Conservation (phyloP, 225 moss, liverwort and hornwort genomes). For the Physcomitrium patens region DNA sequence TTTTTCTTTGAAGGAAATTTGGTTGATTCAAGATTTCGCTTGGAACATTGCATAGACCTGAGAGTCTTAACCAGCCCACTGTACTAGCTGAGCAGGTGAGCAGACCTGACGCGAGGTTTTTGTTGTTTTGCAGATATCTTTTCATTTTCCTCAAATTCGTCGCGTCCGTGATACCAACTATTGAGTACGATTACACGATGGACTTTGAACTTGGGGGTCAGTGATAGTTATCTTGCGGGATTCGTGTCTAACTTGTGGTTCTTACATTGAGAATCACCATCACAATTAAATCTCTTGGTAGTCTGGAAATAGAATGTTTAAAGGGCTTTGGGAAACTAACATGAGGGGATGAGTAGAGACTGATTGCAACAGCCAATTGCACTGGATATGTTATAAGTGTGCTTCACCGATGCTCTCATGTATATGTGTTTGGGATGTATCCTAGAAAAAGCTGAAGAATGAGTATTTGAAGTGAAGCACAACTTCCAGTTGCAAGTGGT, state of each 20-base stretch:
- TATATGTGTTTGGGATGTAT: constrained; percentile 51
- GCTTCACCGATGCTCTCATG: constrained; percentile 50
- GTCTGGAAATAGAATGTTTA: constrained; percentile 43
- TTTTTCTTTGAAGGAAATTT: background rate
- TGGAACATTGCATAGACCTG: background rate
- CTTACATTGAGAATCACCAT: constrained; percentile 71
- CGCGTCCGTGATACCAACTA: constrained; percentile 98
- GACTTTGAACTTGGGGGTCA: constrained; percentile 93
- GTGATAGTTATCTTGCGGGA: constrained; percentile 47
- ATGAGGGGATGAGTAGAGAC: constrained; percentile 34
- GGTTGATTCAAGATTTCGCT: constrained; percentile 4
- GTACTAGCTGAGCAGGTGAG: constrained; percentile 1
- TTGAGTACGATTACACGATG: constrained; percentile 99
- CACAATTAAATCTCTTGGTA: constrained; percentile 50
- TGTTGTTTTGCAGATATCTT: constrained; percentile 79
- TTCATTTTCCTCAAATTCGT: constrained; percentile 97
- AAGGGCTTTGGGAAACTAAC: constrained; percentile 47
- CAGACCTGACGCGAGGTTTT: constrained; percentile 24
- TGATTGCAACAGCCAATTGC: constrained; percentile 42
- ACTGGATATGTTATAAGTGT: constrained; percentile 59
- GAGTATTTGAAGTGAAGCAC: constrained; percentile 38
- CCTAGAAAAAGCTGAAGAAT: constrained; percentile 23
- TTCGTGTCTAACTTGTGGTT: constrained; percentile 61
- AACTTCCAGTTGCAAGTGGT: constrained; percentile 49
- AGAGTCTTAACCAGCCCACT: background rate